A percentile compares a stretch with the other conserved stretches of the same genome.
phyloP scores from a whole-genome alignment of 108 stramenopile species.

The Discostella stelligeroides region DNA sequence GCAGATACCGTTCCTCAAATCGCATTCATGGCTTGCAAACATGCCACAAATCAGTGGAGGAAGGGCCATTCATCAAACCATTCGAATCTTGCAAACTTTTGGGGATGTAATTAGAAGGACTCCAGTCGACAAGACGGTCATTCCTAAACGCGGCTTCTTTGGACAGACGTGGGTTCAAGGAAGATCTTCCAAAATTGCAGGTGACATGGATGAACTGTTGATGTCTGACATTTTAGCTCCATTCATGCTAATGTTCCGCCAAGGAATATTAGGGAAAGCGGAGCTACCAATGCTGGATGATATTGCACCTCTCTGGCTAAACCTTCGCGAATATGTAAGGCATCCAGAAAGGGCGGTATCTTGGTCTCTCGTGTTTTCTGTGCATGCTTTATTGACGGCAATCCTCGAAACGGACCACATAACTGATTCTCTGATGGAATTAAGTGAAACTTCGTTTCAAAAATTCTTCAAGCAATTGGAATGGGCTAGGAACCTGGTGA shows the following conservation, averaged over 20 bases:
- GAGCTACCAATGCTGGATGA: slow-evolving; percentile 34
- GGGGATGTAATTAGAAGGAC: slow-evolving; percentile 23
- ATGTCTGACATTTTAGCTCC: slow-evolving; percentile 51
- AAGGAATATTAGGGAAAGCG: slow-evolving; percentile 36
- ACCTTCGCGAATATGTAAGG: slow-evolving; percentile 31
- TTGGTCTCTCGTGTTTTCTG: slow-evolving; percentile 57
- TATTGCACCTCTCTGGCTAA: slow-evolving; percentile 29
- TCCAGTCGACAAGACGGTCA: neutral
- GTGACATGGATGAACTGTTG: slow-evolving; percentile 56
- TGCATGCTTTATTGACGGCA: slow-evolving; percentile 54
- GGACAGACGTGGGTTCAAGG: slow-evolving; percentile 30
- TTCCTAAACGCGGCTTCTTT: slow-evolving; percentile 40
- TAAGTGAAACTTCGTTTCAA: slow-evolving; percentile 32
- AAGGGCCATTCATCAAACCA: slow-evolving; percentile 51
- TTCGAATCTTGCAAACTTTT: slow-evolving; percentile 51
- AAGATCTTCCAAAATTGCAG: slow-evolving; percentile 30
- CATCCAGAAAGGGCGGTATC: slow-evolving; percentile 45
- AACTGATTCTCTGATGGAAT: slow-evolving; percentile 7
- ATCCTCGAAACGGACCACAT: slow-evolving; percentile 43
- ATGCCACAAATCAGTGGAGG: slow-evolving; percentile 43
- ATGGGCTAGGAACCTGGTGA: slow-evolving; percentile 1
- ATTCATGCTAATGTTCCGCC: slow-evolving; percentile 29
- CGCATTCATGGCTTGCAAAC: slow-evolving; percentile 40
- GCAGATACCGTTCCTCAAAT: no score
- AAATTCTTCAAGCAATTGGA: slow-evolving; percentile 34